Evolutionary conservation across 129 eudicot genomes (phyloP).

Genomic region (Lactuca saligna): DNA sequence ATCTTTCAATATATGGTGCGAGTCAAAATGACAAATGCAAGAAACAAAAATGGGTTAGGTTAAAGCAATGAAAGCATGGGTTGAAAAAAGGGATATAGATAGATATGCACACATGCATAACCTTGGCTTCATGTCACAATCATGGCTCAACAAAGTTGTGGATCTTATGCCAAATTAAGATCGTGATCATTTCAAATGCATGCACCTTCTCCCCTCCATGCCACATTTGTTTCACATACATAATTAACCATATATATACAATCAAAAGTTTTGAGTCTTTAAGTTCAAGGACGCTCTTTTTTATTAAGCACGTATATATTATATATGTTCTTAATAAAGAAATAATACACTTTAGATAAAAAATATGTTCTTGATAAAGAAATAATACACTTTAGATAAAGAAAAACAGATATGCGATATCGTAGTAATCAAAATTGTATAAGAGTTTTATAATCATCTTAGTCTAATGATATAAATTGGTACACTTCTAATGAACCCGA

Average conservation of each 20-base stretch:
- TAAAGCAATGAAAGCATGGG: constrained; percentile 25
- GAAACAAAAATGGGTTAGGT: constrained; percentile 4
- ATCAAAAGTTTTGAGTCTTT: background rate
- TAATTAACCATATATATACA: background rate
- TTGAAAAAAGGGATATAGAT: background rate
- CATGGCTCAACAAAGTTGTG: constrained; percentile 8
- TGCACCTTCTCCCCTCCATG: constrained; percentile 1
- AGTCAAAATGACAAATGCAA: background rate
- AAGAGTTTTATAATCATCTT: background rate
- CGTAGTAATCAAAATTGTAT: no score
- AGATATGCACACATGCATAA: constrained; percentile 21
- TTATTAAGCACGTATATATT: no score
- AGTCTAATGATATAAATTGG: background rate
- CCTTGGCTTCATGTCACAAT: constrained; percentile 8
- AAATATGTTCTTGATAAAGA: no score
- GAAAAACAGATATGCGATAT: no score
- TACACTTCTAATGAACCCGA: background rate
- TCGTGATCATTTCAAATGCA: constrained; percentile 1
- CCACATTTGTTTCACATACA: constrained; percentile 8
- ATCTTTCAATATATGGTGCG: background rate
- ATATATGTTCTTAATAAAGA: no score
- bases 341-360: no score
- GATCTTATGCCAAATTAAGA: constrained; percentile 5
- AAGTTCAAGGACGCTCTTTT: background rate
- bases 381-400: no score